These are phyloP conservation scores for Artemisia tridentata DNA, from an alignment of 129 eudicot genomes.

Conservation along the genomic window DNA sequence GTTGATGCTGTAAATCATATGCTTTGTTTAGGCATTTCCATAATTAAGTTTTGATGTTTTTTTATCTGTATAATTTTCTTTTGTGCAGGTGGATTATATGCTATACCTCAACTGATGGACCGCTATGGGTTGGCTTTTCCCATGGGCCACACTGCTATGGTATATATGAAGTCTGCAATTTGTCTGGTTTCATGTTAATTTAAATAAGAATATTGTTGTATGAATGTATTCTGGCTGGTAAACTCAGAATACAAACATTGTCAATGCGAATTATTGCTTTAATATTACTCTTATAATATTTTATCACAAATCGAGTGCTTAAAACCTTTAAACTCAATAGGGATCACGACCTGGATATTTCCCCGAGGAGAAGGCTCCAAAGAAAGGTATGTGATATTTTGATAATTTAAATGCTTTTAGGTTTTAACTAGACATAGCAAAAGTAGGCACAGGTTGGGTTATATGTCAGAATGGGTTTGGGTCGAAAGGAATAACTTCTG, in stretches of 20 bases:
- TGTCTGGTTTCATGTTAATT: not conserved
- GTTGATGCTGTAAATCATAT: not conserved
- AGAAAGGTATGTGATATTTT: slow-evolving; percentile 39
- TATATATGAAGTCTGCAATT: slow-evolving; percentile 20
- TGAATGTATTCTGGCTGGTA: not conserved
- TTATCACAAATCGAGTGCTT: not conserved
- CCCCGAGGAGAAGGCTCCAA: slow-evolving; percentile 59
- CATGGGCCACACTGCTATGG: slow-evolving; percentile 64
- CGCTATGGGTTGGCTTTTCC: slow-evolving; percentile 74
- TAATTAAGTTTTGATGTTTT: not conserved
- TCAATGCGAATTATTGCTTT: not conserved
- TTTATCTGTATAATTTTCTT: not conserved
- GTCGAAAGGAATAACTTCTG: no score
- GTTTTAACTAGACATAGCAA: not conserved
- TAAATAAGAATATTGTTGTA: not conserved
- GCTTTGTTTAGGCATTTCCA: not conserved
- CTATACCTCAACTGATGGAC: slow-evolving; percentile 75
- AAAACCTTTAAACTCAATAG: slow-evolving; percentile 33
- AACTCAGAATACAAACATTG: no score
- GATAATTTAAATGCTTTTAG: not conserved
- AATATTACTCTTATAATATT: not conserved
- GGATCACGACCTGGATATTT: slow-evolving; percentile 77
- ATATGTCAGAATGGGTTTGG: no score
- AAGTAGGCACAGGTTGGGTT: no score
- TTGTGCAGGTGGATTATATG: slow-evolving; percentile 69